Percentiles rank a stretch among this genome's conserved stretches.
Evolutionary conservation across 1,139 yeast genomes (phyloP).

Genomic region (Suhomyces maxii): DNA sequence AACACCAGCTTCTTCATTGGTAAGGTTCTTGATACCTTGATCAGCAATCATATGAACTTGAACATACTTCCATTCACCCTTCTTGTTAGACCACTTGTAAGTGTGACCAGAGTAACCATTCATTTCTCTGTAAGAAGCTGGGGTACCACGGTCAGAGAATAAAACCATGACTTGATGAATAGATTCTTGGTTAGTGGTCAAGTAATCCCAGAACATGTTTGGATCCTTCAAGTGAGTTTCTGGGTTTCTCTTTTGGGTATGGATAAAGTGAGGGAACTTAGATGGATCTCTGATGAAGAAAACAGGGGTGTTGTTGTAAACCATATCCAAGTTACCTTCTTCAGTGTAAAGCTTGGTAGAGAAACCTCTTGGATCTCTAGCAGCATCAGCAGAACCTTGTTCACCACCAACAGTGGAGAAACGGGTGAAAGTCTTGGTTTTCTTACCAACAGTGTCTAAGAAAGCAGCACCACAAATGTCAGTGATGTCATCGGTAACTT

Average conservation of each 20-base stretch:
- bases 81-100: slow-evolving; percentile 64
- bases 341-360: slow-evolving; percentile 81
- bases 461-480: slow-evolving; percentile 74
- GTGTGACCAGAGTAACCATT: slow-evolving; percentile 79
- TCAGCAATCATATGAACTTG: slow-evolving; percentile 65
- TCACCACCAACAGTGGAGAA: slow-evolving; percentile 93
- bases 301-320: slow-evolving; percentile 86
- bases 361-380: slow-evolving; percentile 90
- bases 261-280: slow-evolving; percentile 86
- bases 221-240: slow-evolving; percentile 81
- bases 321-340: slow-evolving; percentile 87
- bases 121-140: slow-evolving; percentile 63
- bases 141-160: slow-evolving; percentile 65
- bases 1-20: slow-evolving; percentile 56
- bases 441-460: slow-evolving; percentile 71
- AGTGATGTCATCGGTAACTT: slow-evolving; percentile 77
- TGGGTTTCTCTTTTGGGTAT: slow-evolving; percentile 77
- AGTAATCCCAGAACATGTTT: slow-evolving; percentile 74
- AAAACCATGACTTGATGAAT: slow-evolving; percentile 18
- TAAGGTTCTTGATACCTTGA: slow-evolving; percentile 60
- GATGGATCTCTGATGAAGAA: slow-evolving; percentile 85
- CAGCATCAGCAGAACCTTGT: slow-evolving; percentile 78
- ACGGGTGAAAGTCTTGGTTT: slow-evolving; percentile 70
- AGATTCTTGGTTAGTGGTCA: slow-evolving; percentile 56
- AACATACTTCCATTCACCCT: slow-evolving; percentile 65